phyloP scores from a whole-genome alignment of 306 rosid genomes.

The Senna tora region DNA sequence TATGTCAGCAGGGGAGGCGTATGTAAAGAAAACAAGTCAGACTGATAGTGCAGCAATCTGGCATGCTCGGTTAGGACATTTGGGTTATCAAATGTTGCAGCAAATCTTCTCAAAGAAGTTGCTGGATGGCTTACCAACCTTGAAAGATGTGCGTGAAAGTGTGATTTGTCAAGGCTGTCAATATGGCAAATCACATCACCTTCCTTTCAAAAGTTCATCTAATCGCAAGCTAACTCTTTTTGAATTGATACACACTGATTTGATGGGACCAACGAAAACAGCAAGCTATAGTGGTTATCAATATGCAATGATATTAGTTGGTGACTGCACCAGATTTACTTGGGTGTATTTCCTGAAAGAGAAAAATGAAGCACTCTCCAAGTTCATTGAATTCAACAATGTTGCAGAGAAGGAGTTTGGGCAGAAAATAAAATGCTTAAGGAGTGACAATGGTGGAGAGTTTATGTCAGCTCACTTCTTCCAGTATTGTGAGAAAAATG shows the following conservation, averaged over 20 bases:
- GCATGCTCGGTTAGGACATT: slow-evolving; percentile 4
- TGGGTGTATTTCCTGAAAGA: background rate
- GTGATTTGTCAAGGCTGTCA: background rate
- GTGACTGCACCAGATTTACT: background rate
- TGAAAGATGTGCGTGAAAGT: background rate
- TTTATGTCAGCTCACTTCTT: background rate
- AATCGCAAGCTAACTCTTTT: background rate
- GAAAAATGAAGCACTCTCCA: slow-evolving; percentile 4
- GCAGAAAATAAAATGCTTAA: too few relatives aligned
- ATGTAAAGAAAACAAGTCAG: background rate
- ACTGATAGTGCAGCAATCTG: background rate
- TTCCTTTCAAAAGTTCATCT: background rate
- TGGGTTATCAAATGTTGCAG: background rate
- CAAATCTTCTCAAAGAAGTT: background rate
- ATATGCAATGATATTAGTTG: background rate
- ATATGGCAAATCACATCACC: background rate
- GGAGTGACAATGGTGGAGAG: background rate
- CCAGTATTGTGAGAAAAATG: background rate
- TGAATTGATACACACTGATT: slow-evolving; percentile 10
- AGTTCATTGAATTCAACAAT: slow-evolving; percentile 2
- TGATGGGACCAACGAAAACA: slow-evolving; percentile 19
- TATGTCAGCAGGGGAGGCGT: background rate
- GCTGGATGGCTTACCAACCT: background rate
- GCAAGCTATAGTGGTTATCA: background rate
- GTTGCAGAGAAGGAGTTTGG: background rate